Evolutionary conservation across 2,329 filamentous ascomycete species (phyloP).

Genomic region (Fusarium sp.): DNA sequence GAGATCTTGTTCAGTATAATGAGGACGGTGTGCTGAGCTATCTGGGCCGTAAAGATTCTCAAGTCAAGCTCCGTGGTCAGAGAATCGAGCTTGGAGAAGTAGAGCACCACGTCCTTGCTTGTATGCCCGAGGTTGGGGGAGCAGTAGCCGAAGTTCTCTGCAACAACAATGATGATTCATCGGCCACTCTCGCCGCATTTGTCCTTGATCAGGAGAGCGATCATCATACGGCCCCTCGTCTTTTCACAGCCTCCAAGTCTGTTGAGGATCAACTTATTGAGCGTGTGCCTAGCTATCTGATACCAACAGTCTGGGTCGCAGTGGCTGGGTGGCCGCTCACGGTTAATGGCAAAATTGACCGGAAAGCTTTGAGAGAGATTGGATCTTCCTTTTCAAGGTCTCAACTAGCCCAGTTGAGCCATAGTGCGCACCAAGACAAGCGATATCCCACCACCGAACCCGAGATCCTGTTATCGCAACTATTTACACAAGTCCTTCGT

Average conservation of each 20-base stretch:
- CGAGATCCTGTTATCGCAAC: conserved; percentile 44
- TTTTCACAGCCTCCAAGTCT: not conserved
- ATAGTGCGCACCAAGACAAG: not conserved
- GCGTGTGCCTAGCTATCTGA: conserved; percentile 30
- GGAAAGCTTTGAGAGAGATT: conserved; percentile 13
- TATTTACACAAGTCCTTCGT: conserved; percentile 55
- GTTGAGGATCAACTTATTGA: not conserved
- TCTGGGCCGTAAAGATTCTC: not conserved
- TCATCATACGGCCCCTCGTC: not conserved
- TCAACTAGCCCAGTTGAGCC: not conserved
- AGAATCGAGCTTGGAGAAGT: conserved; percentile 1
- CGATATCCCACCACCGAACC: not conserved
- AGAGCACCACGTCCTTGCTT: conserved; percentile 6
- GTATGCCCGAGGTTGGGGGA: conserved; percentile 43
- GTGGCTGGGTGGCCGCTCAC: conserved; percentile 1
- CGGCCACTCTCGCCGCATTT: conserved; percentile 3
- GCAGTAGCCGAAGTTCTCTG: conserved; percentile 21
- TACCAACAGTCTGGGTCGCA: conserved; percentile 17
- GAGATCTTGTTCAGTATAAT: not conserved
- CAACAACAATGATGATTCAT: not conserved
- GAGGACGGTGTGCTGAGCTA: not conserved
- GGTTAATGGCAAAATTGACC: conserved; percentile 12
- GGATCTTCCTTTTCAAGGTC: conserved; percentile 9
- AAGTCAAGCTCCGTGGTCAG: conserved; percentile 5
- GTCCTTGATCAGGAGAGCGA: not conserved